A percentile compares a stretch with the other conserved stretches of the same genome.
Evolutionary conservation across 768 basidiomycete genomes (phyloP).

Genomic region (Cyathus striatus): DNA sequence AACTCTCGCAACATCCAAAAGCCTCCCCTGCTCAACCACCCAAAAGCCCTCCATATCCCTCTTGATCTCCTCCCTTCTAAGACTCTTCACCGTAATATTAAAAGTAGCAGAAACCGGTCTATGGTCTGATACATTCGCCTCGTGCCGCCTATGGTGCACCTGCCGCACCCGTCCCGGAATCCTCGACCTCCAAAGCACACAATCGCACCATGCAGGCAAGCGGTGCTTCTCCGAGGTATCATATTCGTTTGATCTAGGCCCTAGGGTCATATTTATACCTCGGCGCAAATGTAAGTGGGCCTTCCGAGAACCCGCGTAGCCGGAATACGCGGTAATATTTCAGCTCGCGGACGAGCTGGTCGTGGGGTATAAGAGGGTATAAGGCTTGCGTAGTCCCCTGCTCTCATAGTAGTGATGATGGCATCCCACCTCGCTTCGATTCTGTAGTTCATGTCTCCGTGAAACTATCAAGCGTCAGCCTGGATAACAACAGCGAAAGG

Average conservation of each 20-base stretch:
- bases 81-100: conserved; percentile 64
- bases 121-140: conserved; percentile 87
- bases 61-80: conserved; percentile 57
- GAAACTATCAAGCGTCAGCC: conserved; percentile 46
- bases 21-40: conserved; percentile 37
- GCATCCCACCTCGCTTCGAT: conserved; percentile 89
- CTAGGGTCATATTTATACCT: conserved; percentile 94
- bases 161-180: conserved; percentile 54
- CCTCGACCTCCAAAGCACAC: conserved; percentile 73
- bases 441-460: conserved; percentile 96
- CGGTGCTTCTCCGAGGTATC: conserved; percentile 88
- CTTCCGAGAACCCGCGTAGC: conserved; percentile 77
- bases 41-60: conserved; percentile 51
- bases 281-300: conserved; percentile 76
- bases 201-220: conserved; percentile 95
- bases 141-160: conserved; percentile 76
- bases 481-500: neutral
- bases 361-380: conserved; percentile 69
- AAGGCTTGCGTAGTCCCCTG: conserved; percentile 60
- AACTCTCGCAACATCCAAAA: conserved; percentile 36
- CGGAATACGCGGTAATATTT: conserved; percentile 84
- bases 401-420: conserved; percentile 66
- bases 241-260: conserved; percentile 69
- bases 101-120: conserved; percentile 84
- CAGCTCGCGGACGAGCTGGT: conserved; percentile 90